Percentiles rank a stretch among this genome's conserved stretches.
Conservation (phyloP, 805 yeast genomes). For the Candida parachauliodes region DNA sequence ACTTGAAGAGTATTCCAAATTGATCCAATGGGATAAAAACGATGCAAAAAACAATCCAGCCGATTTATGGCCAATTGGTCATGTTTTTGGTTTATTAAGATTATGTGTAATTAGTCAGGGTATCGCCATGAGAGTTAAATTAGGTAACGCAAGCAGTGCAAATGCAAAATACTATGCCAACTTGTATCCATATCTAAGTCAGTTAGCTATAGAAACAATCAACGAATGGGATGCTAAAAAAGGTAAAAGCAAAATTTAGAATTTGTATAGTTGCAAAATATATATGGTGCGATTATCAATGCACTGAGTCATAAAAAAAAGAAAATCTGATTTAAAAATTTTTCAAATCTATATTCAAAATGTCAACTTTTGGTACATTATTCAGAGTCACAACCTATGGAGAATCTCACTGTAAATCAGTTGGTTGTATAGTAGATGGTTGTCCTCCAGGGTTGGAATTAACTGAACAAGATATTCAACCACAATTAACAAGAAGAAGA, state of each 20-base stretch:
- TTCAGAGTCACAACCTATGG: slow-evolving; percentile 90
- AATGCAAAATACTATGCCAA: slow-evolving; percentile 41
- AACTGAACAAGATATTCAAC: slow-evolving; percentile 85
- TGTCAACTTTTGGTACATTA: slow-evolving; percentile 42
- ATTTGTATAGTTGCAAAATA: too few relatives aligned
- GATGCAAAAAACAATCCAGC: slow-evolving; percentile 41
- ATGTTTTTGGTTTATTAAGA: slow-evolving; percentile 53
- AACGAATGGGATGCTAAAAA: slow-evolving; percentile 4
- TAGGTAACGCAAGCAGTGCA: slow-evolving; percentile 54
- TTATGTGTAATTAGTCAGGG: slow-evolving; percentile 60
- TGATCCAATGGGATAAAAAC: slow-evolving; percentile 26
- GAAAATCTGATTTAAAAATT: not conserved
- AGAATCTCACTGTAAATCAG: slow-evolving; percentile 95
- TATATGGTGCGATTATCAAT: not conserved
- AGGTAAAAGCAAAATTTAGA: slow-evolving; percentile 1
- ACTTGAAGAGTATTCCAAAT: slow-evolving; percentile 24
- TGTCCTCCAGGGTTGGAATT: slow-evolving; percentile 93
- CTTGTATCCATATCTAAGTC: slow-evolving; percentile 29
- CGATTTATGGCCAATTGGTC: slow-evolving; percentile 49
- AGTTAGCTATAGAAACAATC: slow-evolving; percentile 24
- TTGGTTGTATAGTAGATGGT: slow-evolving; percentile 98
- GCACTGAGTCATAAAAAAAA: not conserved
- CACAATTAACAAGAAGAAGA: slow-evolving; percentile 93
- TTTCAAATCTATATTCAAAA: slow-evolving; percentile 10
- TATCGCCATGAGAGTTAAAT: slow-evolving; percentile 50